These are phyloP conservation scores for Periconia sp. DNA, from an alignment of 2,329 filamentous ascomycete species.

Conservation along the genomic window DNA sequence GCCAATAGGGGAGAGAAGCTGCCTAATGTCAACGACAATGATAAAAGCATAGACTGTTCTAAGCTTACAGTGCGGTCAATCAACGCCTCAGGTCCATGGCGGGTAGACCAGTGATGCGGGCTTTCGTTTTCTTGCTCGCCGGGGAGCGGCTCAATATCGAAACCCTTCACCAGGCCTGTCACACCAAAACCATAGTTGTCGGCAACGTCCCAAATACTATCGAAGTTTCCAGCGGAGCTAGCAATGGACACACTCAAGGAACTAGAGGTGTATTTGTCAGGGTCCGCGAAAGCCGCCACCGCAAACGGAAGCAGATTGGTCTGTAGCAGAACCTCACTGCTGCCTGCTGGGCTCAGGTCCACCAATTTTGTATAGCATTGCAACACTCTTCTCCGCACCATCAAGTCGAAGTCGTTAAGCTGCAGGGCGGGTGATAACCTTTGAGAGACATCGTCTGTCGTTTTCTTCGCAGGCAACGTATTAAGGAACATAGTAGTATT, in stretches of 20 bases:
- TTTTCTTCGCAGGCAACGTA: slow-evolving; percentile 79
- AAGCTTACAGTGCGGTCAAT: slow-evolving; percentile 58
- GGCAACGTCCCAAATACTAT: slow-evolving; percentile 90
- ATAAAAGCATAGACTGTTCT: no score
- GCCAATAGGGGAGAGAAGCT: slow-evolving; percentile 66
- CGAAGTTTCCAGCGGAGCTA: slow-evolving; percentile 84
- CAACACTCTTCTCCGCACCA: slow-evolving; percentile 89
- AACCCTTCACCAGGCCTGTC: slow-evolving; percentile 78
- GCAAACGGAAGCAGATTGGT: slow-evolving; percentile 89
- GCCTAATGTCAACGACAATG: slow-evolving; percentile 10
- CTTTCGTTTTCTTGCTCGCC: slow-evolving; percentile 55
- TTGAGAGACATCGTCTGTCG: slow-evolving; percentile 82
- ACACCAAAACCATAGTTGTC: slow-evolving; percentile 96
- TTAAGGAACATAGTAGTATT: slow-evolving; percentile 91
- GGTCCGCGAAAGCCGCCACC: slow-evolving; percentile 89
- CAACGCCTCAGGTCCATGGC: slow-evolving; percentile 62
- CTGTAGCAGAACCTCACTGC: slow-evolving; percentile 82
- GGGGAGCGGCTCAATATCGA: slow-evolving; percentile 69
- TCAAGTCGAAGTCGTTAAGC: slow-evolving; percentile 84
- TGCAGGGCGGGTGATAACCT: slow-evolving; percentile 83
- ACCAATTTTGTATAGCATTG: slow-evolving; percentile 94
- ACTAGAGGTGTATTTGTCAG: slow-evolving; percentile 81
- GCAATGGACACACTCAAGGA: slow-evolving; percentile 90
- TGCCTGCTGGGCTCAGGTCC: slow-evolving; percentile 80
- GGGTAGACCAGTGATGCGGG: slow-evolving; percentile 54